Evolutionary conservation across 495 filamentous ascomycete species (phyloP), one percentile per base, ranked within the genome.

Genomic region (Podospora comata): DNA sequence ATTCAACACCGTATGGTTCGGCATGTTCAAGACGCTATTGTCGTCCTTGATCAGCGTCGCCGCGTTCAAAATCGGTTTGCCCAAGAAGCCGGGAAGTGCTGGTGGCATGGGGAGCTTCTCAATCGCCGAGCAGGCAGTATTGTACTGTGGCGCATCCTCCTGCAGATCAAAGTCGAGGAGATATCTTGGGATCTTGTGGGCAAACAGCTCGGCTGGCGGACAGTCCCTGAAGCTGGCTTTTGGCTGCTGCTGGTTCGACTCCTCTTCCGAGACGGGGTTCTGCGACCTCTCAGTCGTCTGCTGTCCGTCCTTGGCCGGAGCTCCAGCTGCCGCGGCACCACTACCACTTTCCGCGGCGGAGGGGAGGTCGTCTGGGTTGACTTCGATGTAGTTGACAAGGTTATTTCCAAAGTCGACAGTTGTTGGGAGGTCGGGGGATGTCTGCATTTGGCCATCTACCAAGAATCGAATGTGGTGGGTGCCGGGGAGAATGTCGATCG

Each of bases 381-480:
- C 90, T 80, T 99, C 95, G 72, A 99, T 89, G 74, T 99, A 99
- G 80, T 99, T 99, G 68, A 99, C 93, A 23, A 99, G 81, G 74
- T 96, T 94, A 75, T 97, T 97, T 56, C 92, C 95, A 76, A 93
- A 96, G 79, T 99, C 95, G 28, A 99, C 95, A 0, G 95, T 94
- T 0, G 96, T 98, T 2, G 95, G 94, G 26, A 97, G 85, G 69
- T 90, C 86, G 58, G 91, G 88, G 5, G 94, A 93, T 19, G 91
- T 91, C 68, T 88, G 85, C 93, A 98, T 97, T 68, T 93, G 89
- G 48, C 90, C 91, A 78, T 97, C 93, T 28, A 98, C 92, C 71
- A 99, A 87, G 81, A 98, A 99, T 73, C 95, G 93, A 71, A 99
- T 83, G 79, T 99, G 95, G 79, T 99, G 95, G 1, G 95, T 98